Base-by-base conservation (phyloP, 106 monocot species). In the Acanthochlamys bracteata region DNA sequence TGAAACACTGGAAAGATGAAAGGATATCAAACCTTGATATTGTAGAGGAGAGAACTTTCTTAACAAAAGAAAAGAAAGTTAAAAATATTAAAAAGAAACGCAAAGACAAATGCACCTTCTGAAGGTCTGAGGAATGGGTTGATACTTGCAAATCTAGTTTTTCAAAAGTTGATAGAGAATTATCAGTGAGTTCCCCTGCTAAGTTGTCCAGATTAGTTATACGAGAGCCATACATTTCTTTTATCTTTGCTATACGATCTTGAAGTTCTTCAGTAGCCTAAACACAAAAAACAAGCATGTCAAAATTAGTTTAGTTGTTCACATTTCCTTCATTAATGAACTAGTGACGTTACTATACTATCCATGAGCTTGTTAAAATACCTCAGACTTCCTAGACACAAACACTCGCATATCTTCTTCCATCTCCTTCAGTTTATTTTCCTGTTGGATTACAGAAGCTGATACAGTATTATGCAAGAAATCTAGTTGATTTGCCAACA, bases 391-490 rank as follows among this genome's bases (percentile, higher is more conserved):
- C 55, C 56, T 68, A 46, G 77, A 78, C 63, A 80, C 51, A 78
- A 83, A 91, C 19, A 71, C 70, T 68, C 74, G 72, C 82, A 90
- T 77, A 23, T 76, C 75, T 12, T 80, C 75, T 53, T 83, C 80
- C 64, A 90, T 72, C 80, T 80, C 80, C 68, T 80, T 80, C 52
- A 90, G 67, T 68, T 86, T 82, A 61, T 45, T 78, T 60, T 90
- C 86, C 67, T 86, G 90, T 68, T 83, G 74, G 45, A 59, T 59
- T 13, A 80, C 73, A 72, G 83, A 83, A 60, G 54, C 16, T 57
- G 90, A 81, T 41, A 86, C 78, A 0, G 66, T 78, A 47, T 66
- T 59, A 41, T 80, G 83, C 75, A 90, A 73, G 20, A 75, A 24
- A 42, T 83, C 69, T 20, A 91, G 78, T n/a, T 83, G 73, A 40